These are phyloP conservation scores for Conticribra weissflogii DNA, from an alignment of 108 stramenopile genomes.

Conservation along the genomic window DNA sequence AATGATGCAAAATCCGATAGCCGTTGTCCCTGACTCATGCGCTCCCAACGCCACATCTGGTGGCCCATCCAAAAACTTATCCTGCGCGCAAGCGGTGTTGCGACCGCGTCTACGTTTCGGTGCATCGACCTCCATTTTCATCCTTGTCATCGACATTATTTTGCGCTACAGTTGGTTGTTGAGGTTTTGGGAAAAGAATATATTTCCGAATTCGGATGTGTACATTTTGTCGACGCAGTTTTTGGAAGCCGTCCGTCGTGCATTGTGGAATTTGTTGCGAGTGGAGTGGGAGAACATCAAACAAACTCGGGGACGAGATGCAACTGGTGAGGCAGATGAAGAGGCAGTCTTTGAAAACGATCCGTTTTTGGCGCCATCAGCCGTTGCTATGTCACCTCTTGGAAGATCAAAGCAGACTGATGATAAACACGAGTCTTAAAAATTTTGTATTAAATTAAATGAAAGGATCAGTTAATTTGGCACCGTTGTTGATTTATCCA, in stretches of 20 bases:
- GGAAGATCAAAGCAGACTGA: conserved; percentile 5
- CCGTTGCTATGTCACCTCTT: conserved; percentile 28
- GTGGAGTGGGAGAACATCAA: conserved; percentile 92
- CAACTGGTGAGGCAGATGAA: conserved; percentile 25
- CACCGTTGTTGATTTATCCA: conserved; percentile 34
- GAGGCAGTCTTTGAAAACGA: conserved; percentile 23
- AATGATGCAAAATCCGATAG: conserved; percentile 77
- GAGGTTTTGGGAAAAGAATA: conserved; percentile 52
- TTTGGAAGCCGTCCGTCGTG: conserved; percentile 64
- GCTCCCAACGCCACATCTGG: conserved; percentile 7
- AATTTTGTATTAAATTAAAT: background rate
- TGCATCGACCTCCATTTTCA: conserved; percentile 55
- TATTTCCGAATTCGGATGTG: conserved; percentile 69
- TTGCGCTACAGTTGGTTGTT: conserved; percentile 77
- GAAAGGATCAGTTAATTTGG: conserved; percentile 6
- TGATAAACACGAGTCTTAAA: conserved; percentile 20
- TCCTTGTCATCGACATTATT: conserved; percentile 65
- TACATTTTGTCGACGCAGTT: conserved; percentile 84
- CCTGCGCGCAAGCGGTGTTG: conserved; percentile 60
- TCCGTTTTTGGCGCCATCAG: conserved; percentile 30
- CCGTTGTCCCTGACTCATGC: conserved; percentile 54
- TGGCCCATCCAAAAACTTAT: conserved; percentile 18
- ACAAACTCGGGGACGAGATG: conserved; percentile 50
- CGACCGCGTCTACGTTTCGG: conserved; percentile 81
- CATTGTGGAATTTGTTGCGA: conserved; percentile 87